These are phyloP conservation scores for Sungouiozyma intestinalis DNA, from an alignment of 805 yeast species.

Conservation along the genomic window DNA sequence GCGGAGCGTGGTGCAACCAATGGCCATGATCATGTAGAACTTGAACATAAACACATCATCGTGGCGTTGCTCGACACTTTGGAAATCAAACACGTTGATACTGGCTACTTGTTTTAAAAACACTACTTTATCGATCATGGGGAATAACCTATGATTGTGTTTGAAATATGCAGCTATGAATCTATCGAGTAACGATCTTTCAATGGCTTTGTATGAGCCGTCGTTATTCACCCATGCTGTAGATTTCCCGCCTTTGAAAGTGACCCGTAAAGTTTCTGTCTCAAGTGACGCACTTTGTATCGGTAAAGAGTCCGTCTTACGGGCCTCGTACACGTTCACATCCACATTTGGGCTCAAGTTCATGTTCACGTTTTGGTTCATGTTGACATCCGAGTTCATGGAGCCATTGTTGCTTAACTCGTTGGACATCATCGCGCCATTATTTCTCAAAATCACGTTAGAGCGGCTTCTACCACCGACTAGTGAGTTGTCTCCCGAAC, in stretches of 20 bases:
- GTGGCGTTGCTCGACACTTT: conserved; percentile 13
- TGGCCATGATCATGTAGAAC: conserved; percentile 42
- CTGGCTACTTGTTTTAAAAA: conserved; percentile 28
- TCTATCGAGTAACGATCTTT: conserved; percentile 26
- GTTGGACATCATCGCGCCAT: background rate
- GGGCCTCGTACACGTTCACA: conserved; percentile 7
- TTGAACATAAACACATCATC: conserved; percentile 32
- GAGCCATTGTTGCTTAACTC: background rate
- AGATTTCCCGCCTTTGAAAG: conserved; percentile 24
- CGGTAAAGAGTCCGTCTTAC: conserved; percentile 18
- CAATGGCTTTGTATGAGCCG: conserved; percentile 22
- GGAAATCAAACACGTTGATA: conserved; percentile 24
- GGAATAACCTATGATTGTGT: conserved; percentile 36
- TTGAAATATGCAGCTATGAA: conserved; percentile 37
- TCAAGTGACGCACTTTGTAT: conserved; percentile 23
- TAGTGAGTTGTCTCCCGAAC: background rate
- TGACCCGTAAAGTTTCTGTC: conserved; percentile 21
- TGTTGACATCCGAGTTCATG: background rate
- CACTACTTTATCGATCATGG: conserved; percentile 33
- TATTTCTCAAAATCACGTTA: background rate
- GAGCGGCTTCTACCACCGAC: background rate
- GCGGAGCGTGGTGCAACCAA: conserved; percentile 43
- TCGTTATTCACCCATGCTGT: conserved; percentile 20
- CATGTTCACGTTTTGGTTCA: background rate
- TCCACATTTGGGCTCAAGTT: conserved; percentile 3